Base-by-base conservation (phyloP, 164 flowering plant species). In the Macadamia integrifolia region DNA sequence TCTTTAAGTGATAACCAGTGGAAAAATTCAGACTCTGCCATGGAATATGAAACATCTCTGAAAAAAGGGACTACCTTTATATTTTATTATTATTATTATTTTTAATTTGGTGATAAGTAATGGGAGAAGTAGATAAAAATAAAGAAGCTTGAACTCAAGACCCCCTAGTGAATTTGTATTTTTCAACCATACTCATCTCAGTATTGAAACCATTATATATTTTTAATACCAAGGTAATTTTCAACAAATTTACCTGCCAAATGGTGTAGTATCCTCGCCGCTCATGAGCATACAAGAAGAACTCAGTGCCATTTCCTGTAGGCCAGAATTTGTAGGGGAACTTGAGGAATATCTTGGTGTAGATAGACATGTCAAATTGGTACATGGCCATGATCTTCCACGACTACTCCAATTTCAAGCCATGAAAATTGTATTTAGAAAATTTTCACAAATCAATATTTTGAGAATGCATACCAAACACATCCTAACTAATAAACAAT, bases 201-300 rank as follows among this genome's bases (percentile, higher is more conserved):
- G 23, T 6, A 57, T 58, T 18, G 1, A 43, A 23, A 65, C 5
- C 7, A 15, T 9, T 6, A 35, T 56, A 30, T 56, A 23, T 23
- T 23, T 23, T 55, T 17, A 6, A 42, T 50, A 40, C 43, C 9
- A 35, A 15, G 44, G 44, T 29, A 43, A 31, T 31, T 17, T 59
- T 29, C n/a, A 32, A 6, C 7, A 29, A 60, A 43, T 44, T 14
- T 60, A 82, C 87, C 84, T 84, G 85, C 87, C 87, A 84, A 7
- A 76, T 50, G 1, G 87, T 46, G 65, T 83, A 83, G 49, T 76
- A 76, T 0, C 79, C 79, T 10, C 82, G 75, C 8, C 40, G 71
- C 5, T 73, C 71, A n/a, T 76, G 75, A 5, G 70, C 77, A 48
- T 79, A 76, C 58, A 79, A 53, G 69, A 79, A 79, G 70, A 79